phyloP scores from a whole-genome alignment of 2,329 filamentous ascomycete genomes.

The Coniosporium tulheliwenetii region DNA sequence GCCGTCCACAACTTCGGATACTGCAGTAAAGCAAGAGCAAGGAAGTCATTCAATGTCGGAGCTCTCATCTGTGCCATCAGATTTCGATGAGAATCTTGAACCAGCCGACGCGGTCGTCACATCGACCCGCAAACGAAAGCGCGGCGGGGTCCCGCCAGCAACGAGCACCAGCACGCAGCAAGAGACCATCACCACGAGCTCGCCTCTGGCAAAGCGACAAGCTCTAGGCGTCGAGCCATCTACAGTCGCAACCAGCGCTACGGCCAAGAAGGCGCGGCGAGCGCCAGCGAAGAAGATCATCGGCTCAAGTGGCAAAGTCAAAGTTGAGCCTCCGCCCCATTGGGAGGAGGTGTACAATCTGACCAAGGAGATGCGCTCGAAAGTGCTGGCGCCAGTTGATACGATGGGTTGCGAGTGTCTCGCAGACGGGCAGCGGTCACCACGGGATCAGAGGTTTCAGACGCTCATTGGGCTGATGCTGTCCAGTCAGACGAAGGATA shows the following conservation, averaged over 20 bases:
- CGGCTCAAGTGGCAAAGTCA: conserved; percentile 11
- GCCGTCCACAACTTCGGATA: too few species aligned
- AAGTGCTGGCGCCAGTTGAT: conserved; percentile 69
- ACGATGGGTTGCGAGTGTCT: conserved; percentile 90
- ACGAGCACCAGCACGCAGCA: too few species aligned
- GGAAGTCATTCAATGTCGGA: neutral
- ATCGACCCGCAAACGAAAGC: neutral
- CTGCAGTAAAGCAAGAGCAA: neutral
- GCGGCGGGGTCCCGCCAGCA: neutral
- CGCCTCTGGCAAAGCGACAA: too few species aligned
- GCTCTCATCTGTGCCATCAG: neutral
- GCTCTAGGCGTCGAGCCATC: too few species aligned
- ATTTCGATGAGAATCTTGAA: neutral
- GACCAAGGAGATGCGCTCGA: conserved; percentile 63
- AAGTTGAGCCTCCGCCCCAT: conserved; percentile 47
- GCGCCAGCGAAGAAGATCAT: conserved; percentile 18
- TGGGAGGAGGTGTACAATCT: conserved; percentile 72
- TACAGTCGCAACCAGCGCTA: conserved; percentile 6
- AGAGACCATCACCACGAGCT: too few species aligned
- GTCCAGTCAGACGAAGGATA: conserved; percentile 85
- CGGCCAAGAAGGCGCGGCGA: conserved; percentile 7
- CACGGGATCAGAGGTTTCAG: conserved; percentile 58
- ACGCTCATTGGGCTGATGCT: conserved; percentile 82
- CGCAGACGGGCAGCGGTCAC: conserved; percentile 36
- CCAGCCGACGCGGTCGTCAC: neutral